Evolutionary conservation across 257 asterid species (phyloP), one percentile per base, ranked within the genome.

Genomic region (Agastache rugosa): DNA sequence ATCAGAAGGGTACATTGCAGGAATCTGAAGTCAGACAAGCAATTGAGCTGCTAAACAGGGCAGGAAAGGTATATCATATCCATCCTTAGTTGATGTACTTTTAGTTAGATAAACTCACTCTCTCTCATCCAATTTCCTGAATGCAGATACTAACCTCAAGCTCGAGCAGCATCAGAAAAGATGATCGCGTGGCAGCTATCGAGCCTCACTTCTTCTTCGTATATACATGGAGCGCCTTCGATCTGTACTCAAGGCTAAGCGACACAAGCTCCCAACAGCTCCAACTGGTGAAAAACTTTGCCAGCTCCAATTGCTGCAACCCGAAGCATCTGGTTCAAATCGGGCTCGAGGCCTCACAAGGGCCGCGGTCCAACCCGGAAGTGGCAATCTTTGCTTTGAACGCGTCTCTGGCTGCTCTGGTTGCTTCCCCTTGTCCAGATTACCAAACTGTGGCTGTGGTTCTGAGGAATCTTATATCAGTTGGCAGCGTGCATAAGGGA

Each of bases 311-410:
- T 77, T 82, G 78, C 37, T 89, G 93, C 83, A 85, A 84, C 73
- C 85, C 96, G 0, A 80, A 77, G 34, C 87, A 90, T 78, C 82
- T 94, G 58, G 96, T 94, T 63, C 95, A 92, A 73, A 87, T 94
- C 20, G 97, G 96, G 68, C 78, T 89, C 2, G 96, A 89, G 70
- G 95, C 97, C 72, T 85, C 96, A 17, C 96, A 87, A 74, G 97
- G 97, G 27, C 80, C 92, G 62, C 84, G 87, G 41, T 81, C 89
- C 73, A 92, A 92, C 79, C 92, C 87, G 34, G 96, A 92, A 82
- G 93, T 90, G n/a, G 87, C 91, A 42, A 73, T 76, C 8, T 90
- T 86, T 63, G 91, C 98, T 53, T 72, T 95, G 56, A 87, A 84
- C 73, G 42, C 87, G 72, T 89, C 90, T 78, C 96, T 95, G 51